A percentile compares a stretch with the other conserved stretches of the same genome.
phyloP scores from a whole-genome alignment of 345 rosid genomes.

The Populus tremula region DNA sequence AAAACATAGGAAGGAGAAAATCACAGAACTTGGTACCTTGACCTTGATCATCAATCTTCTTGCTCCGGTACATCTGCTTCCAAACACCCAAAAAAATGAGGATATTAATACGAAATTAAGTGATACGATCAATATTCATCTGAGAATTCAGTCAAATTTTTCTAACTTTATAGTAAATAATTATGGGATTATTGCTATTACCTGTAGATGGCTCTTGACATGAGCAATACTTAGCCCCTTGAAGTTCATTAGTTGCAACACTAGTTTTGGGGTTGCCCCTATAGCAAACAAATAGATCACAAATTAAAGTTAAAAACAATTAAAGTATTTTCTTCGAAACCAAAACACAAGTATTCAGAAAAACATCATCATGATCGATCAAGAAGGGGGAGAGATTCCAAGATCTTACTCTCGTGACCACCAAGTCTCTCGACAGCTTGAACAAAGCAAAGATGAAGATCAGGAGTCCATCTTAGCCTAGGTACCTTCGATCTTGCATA shows the following conservation, averaged over 20 bases:
- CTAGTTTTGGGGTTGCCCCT: slow-evolving; percentile 92
- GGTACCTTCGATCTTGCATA: slow-evolving; percentile 79
- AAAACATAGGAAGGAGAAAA: neutral
- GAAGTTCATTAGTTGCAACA: slow-evolving; percentile 73
- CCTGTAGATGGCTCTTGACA: slow-evolving; percentile 94
- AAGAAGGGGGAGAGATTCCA: neutral
- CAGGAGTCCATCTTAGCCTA: slow-evolving; percentile 72
- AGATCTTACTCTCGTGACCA: slow-evolving; percentile 61
- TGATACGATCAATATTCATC: neutral
- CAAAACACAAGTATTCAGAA: neutral
- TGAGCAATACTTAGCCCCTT: slow-evolving; percentile 89
- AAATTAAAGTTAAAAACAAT: neutral
- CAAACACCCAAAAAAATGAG: neutral
- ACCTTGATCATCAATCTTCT: slow-evolving; percentile 61
- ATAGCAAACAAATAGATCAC: neutral
- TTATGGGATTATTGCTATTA: slow-evolving; percentile 12
- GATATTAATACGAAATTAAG: neutral
- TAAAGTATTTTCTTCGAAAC: neutral
- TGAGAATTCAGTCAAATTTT: too few species aligned
- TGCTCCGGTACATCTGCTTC: slow-evolving; percentile 79
- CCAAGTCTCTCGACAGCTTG: slow-evolving; percentile 77
- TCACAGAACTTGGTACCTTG: slow-evolving; percentile 41
- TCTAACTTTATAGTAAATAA: neutral
- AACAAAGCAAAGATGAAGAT: slow-evolving; percentile 73
- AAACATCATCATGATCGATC: neutral